Base-by-base conservation (phyloP, 352 stramenopile species). In the Stephanocyclus meneghinianus region DNA sequence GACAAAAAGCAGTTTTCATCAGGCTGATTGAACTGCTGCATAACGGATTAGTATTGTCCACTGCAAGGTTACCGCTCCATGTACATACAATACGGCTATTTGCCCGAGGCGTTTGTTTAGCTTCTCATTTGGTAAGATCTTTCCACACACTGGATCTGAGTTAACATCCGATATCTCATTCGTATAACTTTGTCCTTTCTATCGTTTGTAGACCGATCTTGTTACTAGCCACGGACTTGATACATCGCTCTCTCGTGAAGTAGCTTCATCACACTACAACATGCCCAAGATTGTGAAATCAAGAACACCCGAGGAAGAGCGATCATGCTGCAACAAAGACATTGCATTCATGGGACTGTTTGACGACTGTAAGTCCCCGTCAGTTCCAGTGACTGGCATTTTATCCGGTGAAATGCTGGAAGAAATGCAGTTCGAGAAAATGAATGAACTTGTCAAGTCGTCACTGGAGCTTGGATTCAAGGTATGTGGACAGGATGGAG, bases 321-420 rank as follows among this genome's bases (percentile, higher is more conserved):
- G 44, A 15, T 53, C 44, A 13, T 40, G 61, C 8, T 66, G 73
- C n/a, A 56, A 57, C 29, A 83, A 90, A 68, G 64, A 77, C 13
- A 26, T 26, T 11, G 72, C 53, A 53, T 94, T 87, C 57, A 85
- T 91, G 76, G 68, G 83, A 9, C 56, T 94, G 32, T 90, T 91
- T 72, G 45, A 32, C 30, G 76, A 90, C 69, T 90, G 79, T 79
- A 65, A 87, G 64, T 86, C 77, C 32, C 59, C 85, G 15, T 55
- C 59, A n/a, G 48, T 90, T 2, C 84, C 87, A n/a, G 55, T 75
- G 0, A 37, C 21, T 57, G 74, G 69, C 57, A 32, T 75, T n/a
- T 35, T 53, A 3, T 45, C 32, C 0, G 65, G 35, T 35, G 21
- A 69, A 30, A 51, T 78, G 18, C 71, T 81, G 32, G 44, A 48